Base-by-base conservation (phyloP, 345 rosid genomes). In the Noccaea caerulescens region DNA sequence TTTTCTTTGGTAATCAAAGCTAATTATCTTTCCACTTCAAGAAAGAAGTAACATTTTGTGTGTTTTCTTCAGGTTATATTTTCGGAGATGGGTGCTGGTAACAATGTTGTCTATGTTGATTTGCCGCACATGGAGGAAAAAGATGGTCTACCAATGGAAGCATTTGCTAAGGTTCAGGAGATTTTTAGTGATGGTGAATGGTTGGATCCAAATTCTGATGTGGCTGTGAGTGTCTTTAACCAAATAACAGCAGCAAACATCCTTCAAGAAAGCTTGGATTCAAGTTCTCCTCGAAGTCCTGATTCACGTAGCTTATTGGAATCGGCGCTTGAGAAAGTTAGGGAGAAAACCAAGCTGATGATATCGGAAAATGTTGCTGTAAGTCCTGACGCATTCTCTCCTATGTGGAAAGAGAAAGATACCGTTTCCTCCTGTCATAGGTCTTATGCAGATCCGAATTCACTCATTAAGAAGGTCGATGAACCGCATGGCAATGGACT, bases 61-160 rank as follows among this genome's bases (percentile, higher is more conserved):
- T 72, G 16, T 81, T 75, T 75, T 68, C 34, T 82, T 74, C 78
- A 90, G 96, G 86, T 84, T 82, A 68, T 86, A 42, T 87, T 87
- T 72, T 84, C 96, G 14, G 91, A 90, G 60, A 85, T 85, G 90
- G 84, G 77, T 76, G 66, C 83, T 70, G 75, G 78, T 72, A 69
- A 79, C 18, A 76, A 81, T 71, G 71, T 64, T 63, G 71, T 69
- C 76, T 65, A 83, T 64, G 20, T 85, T 82, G 88, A 81, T 80
- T 70, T 83, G 55, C 84, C 80, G 1, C 78, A 72, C 64, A 44
- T 76, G 52, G 91, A 82, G 71, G 89, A 84, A 54, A 84, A 81
- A 79, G 87, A 86, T 58, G 87, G 85, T 62, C 82, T 86, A 72
- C 83, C 91, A 32, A 62, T 79, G 80, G 91, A 86, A 84, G 91